These are phyloP conservation scores for Cyclotella choctawhatcheeana DNA, from an alignment of 108 stramenopile genomes.

Conservation along the genomic window DNA sequence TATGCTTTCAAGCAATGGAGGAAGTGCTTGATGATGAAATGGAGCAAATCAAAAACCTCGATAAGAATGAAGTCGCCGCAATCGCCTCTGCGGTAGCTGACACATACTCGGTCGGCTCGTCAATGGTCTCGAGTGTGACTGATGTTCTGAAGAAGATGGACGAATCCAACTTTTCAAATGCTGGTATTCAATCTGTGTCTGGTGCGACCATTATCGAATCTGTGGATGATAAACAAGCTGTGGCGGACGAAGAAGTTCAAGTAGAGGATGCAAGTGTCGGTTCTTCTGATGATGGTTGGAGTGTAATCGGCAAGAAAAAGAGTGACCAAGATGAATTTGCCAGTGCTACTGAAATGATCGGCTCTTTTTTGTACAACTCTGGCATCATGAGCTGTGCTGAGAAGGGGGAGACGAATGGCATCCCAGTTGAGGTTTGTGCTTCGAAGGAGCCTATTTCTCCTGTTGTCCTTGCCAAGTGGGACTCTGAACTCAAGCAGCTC, in stretches of 20 bases:
- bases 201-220: conserved; percentile 19
- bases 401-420: conserved; percentile 20
- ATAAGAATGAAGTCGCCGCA: conserved; percentile 10
- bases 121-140: conserved; percentile 15
- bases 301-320: conserved; percentile 48
- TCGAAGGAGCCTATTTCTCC: conserved; percentile 26
- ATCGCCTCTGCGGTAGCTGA: too few species aligned
- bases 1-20: conserved; percentile 42
- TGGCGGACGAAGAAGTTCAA: conserved; percentile 23
- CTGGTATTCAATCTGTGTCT: conserved; percentile 5
- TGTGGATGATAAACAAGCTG: conserved; percentile 23
- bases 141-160: conserved; percentile 39
- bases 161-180: conserved; percentile 18
- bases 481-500: conserved; percentile 61
- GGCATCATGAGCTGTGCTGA: conserved; percentile 45
- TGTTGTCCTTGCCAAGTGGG: conserved; percentile 62
- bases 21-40: too few species aligned
- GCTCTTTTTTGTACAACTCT: conserved; percentile 74
- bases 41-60: conserved; percentile 8
- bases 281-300: conserved; percentile 62
- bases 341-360: conserved; percentile 62
- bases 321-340: conserved; percentile 43
- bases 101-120: conserved; percentile 52
- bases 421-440: conserved; percentile 11
- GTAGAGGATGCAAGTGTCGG: conserved; percentile 29